Conservation (phyloP, 1,139 yeast species). For the Taphrina pruni region DNA sequence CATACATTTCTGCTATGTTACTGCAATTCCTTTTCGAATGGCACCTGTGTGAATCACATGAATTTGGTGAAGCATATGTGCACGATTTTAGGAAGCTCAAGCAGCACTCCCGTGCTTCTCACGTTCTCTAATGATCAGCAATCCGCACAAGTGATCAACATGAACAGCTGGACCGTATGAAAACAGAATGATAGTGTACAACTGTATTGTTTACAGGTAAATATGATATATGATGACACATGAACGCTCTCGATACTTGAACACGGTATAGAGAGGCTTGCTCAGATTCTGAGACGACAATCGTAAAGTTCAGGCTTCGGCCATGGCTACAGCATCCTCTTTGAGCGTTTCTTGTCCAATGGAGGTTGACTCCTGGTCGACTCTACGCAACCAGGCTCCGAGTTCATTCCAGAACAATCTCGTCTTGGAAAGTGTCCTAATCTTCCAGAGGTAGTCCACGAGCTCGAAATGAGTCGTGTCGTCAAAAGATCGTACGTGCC, state of each 20-base stretch:
- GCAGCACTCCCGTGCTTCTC: constrained; percentile 5
- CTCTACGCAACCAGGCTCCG: constrained; percentile 33
- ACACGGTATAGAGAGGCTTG: no score
- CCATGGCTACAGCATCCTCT: not conserved
- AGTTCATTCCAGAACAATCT: constrained; percentile 26
- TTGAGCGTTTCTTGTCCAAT: not conserved
- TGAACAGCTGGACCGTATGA: not conserved
- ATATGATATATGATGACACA: no score
- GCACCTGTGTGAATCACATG: not conserved
- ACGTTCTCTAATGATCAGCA: not conserved
- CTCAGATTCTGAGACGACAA: no score
- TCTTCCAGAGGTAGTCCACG: constrained; percentile 38
- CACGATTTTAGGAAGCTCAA: not conserved
- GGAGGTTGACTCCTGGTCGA: constrained; percentile 9
- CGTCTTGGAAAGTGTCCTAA: constrained; percentile 21
- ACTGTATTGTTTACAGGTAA: no score
- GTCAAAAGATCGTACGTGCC: constrained; percentile 24
- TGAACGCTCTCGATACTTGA: no score
- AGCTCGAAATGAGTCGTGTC: constrained; percentile 38
- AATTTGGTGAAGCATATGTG: constrained; percentile 5
- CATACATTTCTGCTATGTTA: no score
- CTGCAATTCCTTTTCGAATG: no score
- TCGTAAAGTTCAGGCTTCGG: constrained; percentile 2
- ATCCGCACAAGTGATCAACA: not conserved
- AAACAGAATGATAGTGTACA: no score